These are phyloP conservation scores for Malbranchea cinnamomea DNA, from an alignment of 2,329 filamentous ascomycete species.

Conservation along the genomic window DNA sequence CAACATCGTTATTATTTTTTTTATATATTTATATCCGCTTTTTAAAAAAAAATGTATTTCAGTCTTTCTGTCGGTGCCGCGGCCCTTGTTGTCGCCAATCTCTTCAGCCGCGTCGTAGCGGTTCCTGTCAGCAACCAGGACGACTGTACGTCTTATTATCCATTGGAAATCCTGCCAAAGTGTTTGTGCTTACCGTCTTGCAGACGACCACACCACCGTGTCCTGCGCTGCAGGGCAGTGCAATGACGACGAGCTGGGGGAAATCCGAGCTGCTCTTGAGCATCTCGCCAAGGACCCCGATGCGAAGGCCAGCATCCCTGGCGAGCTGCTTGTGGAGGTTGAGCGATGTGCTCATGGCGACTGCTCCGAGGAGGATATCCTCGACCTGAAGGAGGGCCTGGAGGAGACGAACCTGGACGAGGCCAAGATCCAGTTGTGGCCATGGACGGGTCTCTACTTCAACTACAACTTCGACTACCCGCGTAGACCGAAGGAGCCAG, in stretches of 20 bases:
- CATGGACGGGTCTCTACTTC: conserved; percentile 6
- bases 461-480: conserved; percentile 7
- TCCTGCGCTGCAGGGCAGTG: conserved; percentile 7
- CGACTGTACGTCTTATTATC: no score
- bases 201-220: conserved; percentile 5
- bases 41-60: no score
- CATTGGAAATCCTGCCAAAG: no score
- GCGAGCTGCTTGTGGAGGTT: conserved; percentile 1
- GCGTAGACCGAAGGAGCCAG: no score
- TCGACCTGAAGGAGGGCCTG: conserved; percentile 3
- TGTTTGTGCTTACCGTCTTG: no score
- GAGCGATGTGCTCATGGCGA: conserved; percentile 2
- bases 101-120: no score
- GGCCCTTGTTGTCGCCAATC: no score
- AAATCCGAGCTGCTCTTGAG: conserved; percentile 2
- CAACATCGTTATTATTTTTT: no score
- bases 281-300: conserved; percentile 3
- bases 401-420: conserved; percentile 2
- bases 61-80: no score
- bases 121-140: no score
- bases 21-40: no score
- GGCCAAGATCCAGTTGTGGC: conserved; percentile 6
- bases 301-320: conserved; percentile 2
- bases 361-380: conserved; percentile 4
- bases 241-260: conserved; percentile 2